phyloP scores from a whole-genome alignment of 2,329 filamentous ascomycete genomes.

The Thielaviopsis cerberus region DNA sequence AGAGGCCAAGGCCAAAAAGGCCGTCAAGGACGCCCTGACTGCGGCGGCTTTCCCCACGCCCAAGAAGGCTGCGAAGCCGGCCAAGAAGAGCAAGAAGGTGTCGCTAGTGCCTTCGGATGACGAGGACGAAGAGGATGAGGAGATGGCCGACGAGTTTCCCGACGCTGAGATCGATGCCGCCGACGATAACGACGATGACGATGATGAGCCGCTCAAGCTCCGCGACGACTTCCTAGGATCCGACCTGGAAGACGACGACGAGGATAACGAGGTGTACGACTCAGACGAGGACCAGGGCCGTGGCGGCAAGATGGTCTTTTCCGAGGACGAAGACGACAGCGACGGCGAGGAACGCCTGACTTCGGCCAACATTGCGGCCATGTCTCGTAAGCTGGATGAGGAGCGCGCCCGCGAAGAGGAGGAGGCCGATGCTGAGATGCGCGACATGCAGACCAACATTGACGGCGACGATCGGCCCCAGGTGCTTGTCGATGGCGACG shows the following conservation, averaged over 20 bases:
- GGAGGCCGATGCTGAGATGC: constrained; percentile 68
- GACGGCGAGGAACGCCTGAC: constrained; percentile 81
- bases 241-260: constrained; percentile 15
- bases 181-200: constrained; percentile 25
- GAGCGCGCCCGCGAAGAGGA: constrained; percentile 60
- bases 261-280: constrained; percentile 47
- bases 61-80: constrained; percentile 18
- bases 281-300: constrained; percentile 45
- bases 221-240: constrained; percentile 37
- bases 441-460: constrained; percentile 90
- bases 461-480: constrained; percentile 48
- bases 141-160: constrained; percentile 25
- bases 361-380: constrained; percentile 84
- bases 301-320: constrained; percentile 57
- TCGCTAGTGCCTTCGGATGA: constrained; percentile 20
- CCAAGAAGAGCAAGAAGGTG: constrained; percentile 19
- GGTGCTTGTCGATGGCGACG: constrained; percentile 42
- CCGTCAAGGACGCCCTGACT: constrained; percentile 18
- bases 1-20: constrained; percentile 16
- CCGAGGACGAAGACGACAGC: constrained; percentile 79
- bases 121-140: constrained; percentile 21
- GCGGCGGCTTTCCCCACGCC: constrained; percentile 15
- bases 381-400: constrained; percentile 69
- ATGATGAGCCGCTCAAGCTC: constrained; percentile 24
- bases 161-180: constrained; percentile 25